phyloP scores from a whole-genome alignment of 495 filamentous ascomycete genomes.

The Daldinia vernicosa region DNA sequence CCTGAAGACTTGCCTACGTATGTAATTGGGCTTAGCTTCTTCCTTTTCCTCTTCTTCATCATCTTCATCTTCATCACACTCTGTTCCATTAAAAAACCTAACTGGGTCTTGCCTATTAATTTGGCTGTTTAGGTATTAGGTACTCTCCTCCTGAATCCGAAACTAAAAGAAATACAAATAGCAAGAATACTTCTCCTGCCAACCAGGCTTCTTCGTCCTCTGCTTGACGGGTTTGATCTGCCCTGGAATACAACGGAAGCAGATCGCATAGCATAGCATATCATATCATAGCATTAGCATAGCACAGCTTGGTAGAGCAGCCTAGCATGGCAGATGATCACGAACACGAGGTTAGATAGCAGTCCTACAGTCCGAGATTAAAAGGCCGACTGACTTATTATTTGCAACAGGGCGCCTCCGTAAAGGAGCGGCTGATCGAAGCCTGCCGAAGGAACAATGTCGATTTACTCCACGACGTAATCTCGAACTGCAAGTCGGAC shows the following conservation, averaged over 20 bases:
- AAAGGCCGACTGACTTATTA: not conserved
- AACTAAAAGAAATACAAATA: not conserved
- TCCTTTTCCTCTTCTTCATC: not conserved
- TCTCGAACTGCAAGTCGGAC: constrained; percentile 58
- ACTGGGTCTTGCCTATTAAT: not conserved
- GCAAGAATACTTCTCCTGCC: not conserved
- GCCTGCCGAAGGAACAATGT: constrained; percentile 92
- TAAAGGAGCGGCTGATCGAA: constrained; percentile 86
- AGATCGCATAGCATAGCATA: not conserved
- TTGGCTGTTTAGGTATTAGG: no score
- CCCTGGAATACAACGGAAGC: no score
- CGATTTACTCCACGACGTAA: constrained; percentile 73
- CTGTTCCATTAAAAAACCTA: not conserved
- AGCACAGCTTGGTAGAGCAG: not conserved
- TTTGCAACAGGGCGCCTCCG: constrained; percentile 78
- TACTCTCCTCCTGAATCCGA: not conserved
- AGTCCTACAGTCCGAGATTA: not conserved
- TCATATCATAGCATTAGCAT: not conserved
- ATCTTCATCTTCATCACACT: not conserved
- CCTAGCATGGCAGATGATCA: constrained; percentile 57
- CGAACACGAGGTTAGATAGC: constrained; percentile 51
- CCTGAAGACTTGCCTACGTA: not conserved
- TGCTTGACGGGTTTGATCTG: not conserved
- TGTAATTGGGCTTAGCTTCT: not conserved
- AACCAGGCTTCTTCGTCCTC: not conserved